Evolutionary conservation across 768 basidiomycete genomes (phyloP).

Genomic region (Gymnopilus dilepis): DNA sequence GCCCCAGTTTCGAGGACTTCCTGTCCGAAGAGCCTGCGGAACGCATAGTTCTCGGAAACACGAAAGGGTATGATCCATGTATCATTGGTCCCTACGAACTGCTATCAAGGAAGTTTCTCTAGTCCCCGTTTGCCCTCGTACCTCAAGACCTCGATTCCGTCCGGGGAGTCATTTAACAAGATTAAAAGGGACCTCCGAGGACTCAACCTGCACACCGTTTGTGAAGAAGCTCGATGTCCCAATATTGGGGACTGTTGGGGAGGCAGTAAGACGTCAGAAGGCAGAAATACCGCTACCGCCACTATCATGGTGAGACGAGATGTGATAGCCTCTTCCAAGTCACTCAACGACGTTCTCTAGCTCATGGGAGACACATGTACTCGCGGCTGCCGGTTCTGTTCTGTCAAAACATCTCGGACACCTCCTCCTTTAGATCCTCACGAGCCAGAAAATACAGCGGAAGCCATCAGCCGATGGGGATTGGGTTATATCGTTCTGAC

Average conservation of each 20-base stretch:
- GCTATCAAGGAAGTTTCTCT: background rate
- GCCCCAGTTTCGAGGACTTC: slow-evolving; percentile 84
- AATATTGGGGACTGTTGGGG: slow-evolving; percentile 99
- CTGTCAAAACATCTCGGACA: slow-evolving; percentile 89
- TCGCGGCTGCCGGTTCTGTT: slow-evolving; percentile 96
- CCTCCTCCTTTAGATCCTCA: slow-evolving; percentile 94
- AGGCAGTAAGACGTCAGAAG: slow-evolving; percentile 77
- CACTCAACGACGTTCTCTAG: slow-evolving; percentile 42
- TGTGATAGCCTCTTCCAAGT: background rate
- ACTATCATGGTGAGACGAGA: slow-evolving; percentile 87
- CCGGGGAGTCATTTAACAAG: slow-evolving; percentile 83
- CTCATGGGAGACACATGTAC: slow-evolving; percentile 99
- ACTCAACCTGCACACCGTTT: slow-evolving; percentile 91
- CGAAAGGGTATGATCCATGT: slow-evolving; percentile 55
- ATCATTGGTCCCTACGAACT: background rate
- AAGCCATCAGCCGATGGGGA: slow-evolving; percentile 98
- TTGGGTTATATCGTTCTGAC: slow-evolving; percentile 98
- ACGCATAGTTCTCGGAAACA: slow-evolving; percentile 74
- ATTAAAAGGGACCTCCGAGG: slow-evolving; percentile 97
- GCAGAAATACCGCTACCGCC: slow-evolving; percentile 87
- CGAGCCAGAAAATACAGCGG: slow-evolving; percentile 97
- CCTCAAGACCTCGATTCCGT: slow-evolving; percentile 92
- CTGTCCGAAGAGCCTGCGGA: slow-evolving; percentile 63
- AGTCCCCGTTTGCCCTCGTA: slow-evolving; percentile 88
- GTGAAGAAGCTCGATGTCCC: slow-evolving; percentile 98